phyloP scores from a whole-genome alignment of 106 monocot species.

The Gastrodia elata region DNA sequence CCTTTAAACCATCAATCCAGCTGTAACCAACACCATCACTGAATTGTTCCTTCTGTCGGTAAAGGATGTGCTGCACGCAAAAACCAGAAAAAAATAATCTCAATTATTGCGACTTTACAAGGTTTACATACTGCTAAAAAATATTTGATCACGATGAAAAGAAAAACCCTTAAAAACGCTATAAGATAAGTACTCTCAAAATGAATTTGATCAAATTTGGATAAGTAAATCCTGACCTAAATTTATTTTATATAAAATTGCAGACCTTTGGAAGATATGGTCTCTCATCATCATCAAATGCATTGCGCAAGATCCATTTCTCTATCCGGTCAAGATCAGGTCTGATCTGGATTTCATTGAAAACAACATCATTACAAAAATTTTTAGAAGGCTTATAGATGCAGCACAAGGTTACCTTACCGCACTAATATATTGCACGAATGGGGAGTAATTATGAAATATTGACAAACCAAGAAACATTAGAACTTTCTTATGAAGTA shows the following conservation, averaged over 20 bases:
- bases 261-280: conserved; percentile 91
- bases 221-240: too few relatives aligned
- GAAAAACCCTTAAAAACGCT: too few relatives aligned
- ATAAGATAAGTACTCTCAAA: too few relatives aligned
- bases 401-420: neutral
- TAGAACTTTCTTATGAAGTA: too few relatives aligned
- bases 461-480: too few relatives aligned
- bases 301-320: conserved; percentile 95
- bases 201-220: too few relatives aligned
- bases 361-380: neutral
- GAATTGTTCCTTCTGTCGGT: conserved; percentile 98
- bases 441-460: too few relatives aligned
- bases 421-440: neutral
- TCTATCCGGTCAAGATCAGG: conserved; percentile 79
- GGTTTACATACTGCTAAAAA: neutral
- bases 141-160: too few relatives aligned
- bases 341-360: conserved; percentile 41
- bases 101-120: neutral
- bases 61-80: conserved; percentile 74
- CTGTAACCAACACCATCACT: conserved; percentile 98
- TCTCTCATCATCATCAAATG: conserved; percentile 84
- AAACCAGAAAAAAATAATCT: conserved; percentile 8
- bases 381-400: neutral
- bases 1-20: conserved; percentile 99
- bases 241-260: neutral